Base-by-base conservation (phyloP, 2,329 filamentous ascomycete genomes). In the Stagonosporopsis vannaccii region DNA sequence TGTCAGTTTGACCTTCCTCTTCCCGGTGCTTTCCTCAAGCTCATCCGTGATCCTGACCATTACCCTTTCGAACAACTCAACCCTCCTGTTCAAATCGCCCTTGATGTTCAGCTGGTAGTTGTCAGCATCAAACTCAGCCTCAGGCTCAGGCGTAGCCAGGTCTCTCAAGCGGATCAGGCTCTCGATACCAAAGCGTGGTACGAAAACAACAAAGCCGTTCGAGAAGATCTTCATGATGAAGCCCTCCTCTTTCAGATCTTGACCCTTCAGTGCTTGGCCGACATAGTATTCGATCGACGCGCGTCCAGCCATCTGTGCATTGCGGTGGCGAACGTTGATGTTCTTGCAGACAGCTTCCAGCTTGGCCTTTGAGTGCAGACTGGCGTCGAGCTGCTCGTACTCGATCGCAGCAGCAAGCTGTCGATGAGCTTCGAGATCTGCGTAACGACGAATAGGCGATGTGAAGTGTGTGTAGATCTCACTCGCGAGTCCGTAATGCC, bases 391-490 rank as follows among this genome's bases (percentile, higher is more conserved):
- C 35, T 88, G 82, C 79, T 93, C 93, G 80, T 98, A 98, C 56
- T 90, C 91, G 71, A 99, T 98, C 26, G 95, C 93, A 9, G 95
- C 94, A 0, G 95, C 94, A 48, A 99, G 88, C 80, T 99, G 95
- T 13, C 94, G 85, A 77, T 99, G 94, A 5, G 92, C 94, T 52
- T 97, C 87, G 2, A 99, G 85, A 80, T 99, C 95, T n/a, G 94
- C 94, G 75, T 99, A 99, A 26, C 96, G 91, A 56, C 95, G 90
- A 74, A 99, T 99, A 3, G 95, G 96, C 3, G 91, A 96, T 0
- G 95, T 99, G 79, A 99, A 99, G 77, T 99, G 95, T 2, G 95
- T 99, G 81, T 99, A 99, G 74, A 99, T 99, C 70, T 96, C 91
- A 3, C 90, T 92, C 0, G 96, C 96, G 32, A 99, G 87, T 65